phyloP scores from a whole-genome alignment of 2,329 filamentous ascomycete species.

The Magnaporthiopsis rhizophila region DNA sequence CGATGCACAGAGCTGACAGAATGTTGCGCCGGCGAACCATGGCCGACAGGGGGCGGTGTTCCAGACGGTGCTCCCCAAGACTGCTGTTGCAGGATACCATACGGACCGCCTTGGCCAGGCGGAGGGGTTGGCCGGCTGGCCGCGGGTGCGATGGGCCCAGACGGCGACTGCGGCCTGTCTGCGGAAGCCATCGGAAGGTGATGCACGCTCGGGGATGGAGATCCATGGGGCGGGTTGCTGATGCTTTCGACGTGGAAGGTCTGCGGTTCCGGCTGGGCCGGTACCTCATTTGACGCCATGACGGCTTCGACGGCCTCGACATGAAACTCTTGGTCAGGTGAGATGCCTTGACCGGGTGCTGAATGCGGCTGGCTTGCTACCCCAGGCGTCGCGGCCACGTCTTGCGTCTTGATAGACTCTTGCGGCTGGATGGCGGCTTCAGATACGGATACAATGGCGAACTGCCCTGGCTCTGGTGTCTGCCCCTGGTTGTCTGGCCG shows the following conservation, averaged over 20 bases:
- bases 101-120: too few relatives aligned
- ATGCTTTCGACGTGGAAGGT: background rate
- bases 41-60: background rate
- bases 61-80: background rate
- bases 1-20: constrained; percentile 10
- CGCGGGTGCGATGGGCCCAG: too few relatives aligned
- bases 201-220: too few relatives aligned
- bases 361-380: too few relatives aligned
- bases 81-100: background rate
- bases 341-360: background rate
- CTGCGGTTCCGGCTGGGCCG: background rate
- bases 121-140: background rate
- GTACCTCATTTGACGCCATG: background rate
- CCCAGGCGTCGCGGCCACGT: background rate
- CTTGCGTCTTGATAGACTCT: background rate
- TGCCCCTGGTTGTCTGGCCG: background rate
- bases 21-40: background rate
- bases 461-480: background rate
- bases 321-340: background rate
- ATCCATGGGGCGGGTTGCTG: too few relatives aligned
- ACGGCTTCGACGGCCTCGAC: too few relatives aligned
- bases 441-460: background rate
- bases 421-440: background rate
- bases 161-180: too few relatives aligned
- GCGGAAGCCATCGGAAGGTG: too few relatives aligned